phyloP scores from a whole-genome alignment of 768 basidiomycete genomes.

The Lentinula guzmanii region DNA sequence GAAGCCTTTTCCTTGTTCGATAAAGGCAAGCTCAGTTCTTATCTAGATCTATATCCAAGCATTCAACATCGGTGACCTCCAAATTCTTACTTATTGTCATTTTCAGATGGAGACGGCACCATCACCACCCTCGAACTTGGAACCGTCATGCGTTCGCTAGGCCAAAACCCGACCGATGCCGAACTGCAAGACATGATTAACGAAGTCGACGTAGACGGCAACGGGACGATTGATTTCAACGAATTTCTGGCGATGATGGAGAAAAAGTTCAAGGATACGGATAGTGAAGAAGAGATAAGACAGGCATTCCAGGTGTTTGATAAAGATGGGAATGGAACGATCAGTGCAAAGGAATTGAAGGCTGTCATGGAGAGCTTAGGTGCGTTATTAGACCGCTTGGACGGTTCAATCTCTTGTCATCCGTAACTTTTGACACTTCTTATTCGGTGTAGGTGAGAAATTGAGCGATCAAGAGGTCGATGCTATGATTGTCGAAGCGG shows the following conservation, averaged over 20 bases:
- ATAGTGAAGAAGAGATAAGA: slow-evolving; percentile 37
- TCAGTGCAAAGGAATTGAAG: slow-evolving; percentile 21
- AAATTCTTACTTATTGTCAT: not conserved
- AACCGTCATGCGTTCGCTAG: slow-evolving; percentile 43
- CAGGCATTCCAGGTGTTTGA: slow-evolving; percentile 38
- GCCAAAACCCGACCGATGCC: slow-evolving; percentile 41
- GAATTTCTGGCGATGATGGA: slow-evolving; percentile 43
- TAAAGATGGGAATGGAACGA: slow-evolving; percentile 19
- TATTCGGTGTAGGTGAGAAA: slow-evolving; percentile 19
- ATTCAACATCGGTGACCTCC: not conserved
- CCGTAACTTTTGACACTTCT: not conserved
- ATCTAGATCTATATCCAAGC: too few relatives aligned
- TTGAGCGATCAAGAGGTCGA: slow-evolving; percentile 26
- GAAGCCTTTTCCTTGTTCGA: slow-evolving; percentile 20
- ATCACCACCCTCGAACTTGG: slow-evolving; percentile 45
- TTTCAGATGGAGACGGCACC: slow-evolving; percentile 40
- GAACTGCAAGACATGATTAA: slow-evolving; percentile 46
- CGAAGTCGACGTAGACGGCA: slow-evolving; percentile 34
- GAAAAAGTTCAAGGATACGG: slow-evolving; percentile 32
- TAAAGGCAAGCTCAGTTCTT: slow-evolving; percentile 15
- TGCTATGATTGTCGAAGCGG: slow-evolving; percentile 44
- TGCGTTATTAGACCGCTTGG: slow-evolving; percentile 2
- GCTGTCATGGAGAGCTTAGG: slow-evolving; percentile 23
- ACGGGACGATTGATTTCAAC: slow-evolving; percentile 39
- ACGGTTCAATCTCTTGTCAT: too few relatives aligned